These are phyloP conservation scores for Penicillium cosmopolitanum DNA, from an alignment of 495 filamentous ascomycete genomes.

Conservation along the genomic window DNA sequence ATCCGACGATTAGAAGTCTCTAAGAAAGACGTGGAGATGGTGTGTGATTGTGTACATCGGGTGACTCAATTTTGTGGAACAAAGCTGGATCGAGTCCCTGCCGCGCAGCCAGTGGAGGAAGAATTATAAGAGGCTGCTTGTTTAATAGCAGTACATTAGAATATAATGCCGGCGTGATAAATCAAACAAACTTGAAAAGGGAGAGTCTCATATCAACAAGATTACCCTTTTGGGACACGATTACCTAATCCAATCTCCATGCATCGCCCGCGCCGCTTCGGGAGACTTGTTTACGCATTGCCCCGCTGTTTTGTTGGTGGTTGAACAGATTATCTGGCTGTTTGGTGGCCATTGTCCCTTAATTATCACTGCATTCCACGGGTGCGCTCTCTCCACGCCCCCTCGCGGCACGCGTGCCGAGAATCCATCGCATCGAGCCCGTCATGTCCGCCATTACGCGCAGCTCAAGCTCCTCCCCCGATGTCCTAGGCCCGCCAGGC, in stretches of 20 bases:
- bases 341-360: conserved; percentile 9
- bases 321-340: conserved; percentile 2
- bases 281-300: conserved; percentile 44
- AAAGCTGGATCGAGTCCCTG: conserved; percentile 15
- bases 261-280: conserved; percentile 31
- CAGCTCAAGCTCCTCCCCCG: conserved; percentile 49
- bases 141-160: background rate
- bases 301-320: conserved; percentile 30
- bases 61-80: conserved; percentile 20
- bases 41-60: conserved; percentile 27
- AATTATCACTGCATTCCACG: conserved; percentile 24
- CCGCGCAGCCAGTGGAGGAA: conserved; percentile 10
- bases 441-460: conserved; percentile 38
- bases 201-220: background rate
- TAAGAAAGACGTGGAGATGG: conserved; percentile 44
- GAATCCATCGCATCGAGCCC: conserved; percentile 26
- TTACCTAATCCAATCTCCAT: conserved; percentile 24
- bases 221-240: conserved; percentile 13
- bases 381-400: conserved; percentile 29
- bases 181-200: no score
- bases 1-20: conserved; percentile 47
- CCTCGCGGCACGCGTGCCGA: conserved; percentile 34
- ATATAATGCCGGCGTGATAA: background rate
- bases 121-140: conserved; percentile 1
- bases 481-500: conserved; percentile 50